A percentile compares a stretch with the other conserved stretches of the same genome.
Conservation (phyloP, 495 filamentous ascomycete genomes). For the Thozetella sp. region DNA sequence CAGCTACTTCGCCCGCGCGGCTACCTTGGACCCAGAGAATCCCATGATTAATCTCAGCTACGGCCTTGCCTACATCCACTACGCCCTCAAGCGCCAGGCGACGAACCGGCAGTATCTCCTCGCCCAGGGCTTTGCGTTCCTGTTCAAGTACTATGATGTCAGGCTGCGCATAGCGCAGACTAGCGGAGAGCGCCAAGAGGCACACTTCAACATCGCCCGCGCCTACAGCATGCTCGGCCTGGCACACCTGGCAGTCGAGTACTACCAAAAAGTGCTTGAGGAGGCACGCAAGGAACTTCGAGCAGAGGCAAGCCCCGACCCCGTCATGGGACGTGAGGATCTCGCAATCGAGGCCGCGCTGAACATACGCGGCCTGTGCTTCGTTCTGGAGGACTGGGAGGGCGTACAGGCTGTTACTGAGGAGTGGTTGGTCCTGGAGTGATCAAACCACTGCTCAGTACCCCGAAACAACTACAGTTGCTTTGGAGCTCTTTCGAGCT, state of each 20-base stretch:
- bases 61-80: conserved; percentile 78
- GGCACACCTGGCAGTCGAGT: conserved; percentile 73
- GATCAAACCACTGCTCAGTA: too few species aligned
- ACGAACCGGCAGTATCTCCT: conserved; percentile 88
- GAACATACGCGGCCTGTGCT: conserved; percentile 60
- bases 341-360: conserved; percentile 76
- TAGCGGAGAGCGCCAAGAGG: conserved; percentile 70
- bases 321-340: conserved; percentile 47
- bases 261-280: conserved; percentile 57
- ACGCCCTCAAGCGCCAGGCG: conserved; percentile 82
- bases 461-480: too few species aligned
- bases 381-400: conserved; percentile 29
- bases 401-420: conserved; percentile 24
- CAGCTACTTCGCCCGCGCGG: conserved; percentile 88
- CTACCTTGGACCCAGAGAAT: conserved; percentile 76
- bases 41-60: conserved; percentile 73
- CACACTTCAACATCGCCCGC: conserved; percentile 85
- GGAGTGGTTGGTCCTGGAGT: conserved; percentile 27
- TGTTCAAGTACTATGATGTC: conserved; percentile 73
- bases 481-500: too few species aligned
- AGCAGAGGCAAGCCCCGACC: conserved; percentile 3
- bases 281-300: conserved; percentile 11
- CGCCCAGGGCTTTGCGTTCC: conserved; percentile 79
- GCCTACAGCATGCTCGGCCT: conserved; percentile 82
- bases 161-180: conserved; percentile 32